phyloP scores from a whole-genome alignment of 805 yeast species.

The Yamadazyma scolyti region DNA sequence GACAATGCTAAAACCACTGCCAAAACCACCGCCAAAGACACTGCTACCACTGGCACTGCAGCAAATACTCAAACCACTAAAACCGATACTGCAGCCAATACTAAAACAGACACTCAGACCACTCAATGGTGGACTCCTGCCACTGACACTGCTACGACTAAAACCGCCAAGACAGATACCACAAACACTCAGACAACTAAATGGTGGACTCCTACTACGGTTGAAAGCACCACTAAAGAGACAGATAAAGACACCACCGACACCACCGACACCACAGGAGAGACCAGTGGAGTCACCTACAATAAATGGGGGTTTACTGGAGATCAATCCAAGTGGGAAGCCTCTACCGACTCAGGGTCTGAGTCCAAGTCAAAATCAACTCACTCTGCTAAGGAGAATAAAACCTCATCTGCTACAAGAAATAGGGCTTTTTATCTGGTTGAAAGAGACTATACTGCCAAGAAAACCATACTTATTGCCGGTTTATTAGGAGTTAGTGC shows the following conservation, averaged over 20 bases:
- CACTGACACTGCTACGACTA: conserved; percentile 12
- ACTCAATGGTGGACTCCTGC: conserved; percentile 16
- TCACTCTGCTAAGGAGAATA: conserved; percentile 13
- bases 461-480: conserved; percentile 12
- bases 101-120: conserved; percentile 5
- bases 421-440: conserved; percentile 5
- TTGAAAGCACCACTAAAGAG: conserved; percentile 6
- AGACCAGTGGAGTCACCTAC: conserved; percentile 16
- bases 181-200: conserved; percentile 3
- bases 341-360: conserved; percentile 10
- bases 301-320: conserved; percentile 45
- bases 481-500: conserved; percentile 9
- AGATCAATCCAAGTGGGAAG: conserved; percentile 32
- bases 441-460: conserved; percentile 13
- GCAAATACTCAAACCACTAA: conserved; percentile 6
- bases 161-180: conserved; percentile 8
- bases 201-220: conserved; percentile 7
- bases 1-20: conserved; percentile 5
- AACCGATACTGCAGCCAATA: conserved; percentile 6
- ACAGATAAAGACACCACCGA: conserved; percentile 9
- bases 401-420: conserved; percentile 15
- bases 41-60: conserved; percentile 6
- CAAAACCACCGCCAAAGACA: conserved; percentile 5
- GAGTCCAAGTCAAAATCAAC: conserved; percentile 9
- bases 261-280: conserved; percentile 10